phyloP scores from a whole-genome alignment of 306 rosid species.

The Lathyrus aphaca region DNA sequence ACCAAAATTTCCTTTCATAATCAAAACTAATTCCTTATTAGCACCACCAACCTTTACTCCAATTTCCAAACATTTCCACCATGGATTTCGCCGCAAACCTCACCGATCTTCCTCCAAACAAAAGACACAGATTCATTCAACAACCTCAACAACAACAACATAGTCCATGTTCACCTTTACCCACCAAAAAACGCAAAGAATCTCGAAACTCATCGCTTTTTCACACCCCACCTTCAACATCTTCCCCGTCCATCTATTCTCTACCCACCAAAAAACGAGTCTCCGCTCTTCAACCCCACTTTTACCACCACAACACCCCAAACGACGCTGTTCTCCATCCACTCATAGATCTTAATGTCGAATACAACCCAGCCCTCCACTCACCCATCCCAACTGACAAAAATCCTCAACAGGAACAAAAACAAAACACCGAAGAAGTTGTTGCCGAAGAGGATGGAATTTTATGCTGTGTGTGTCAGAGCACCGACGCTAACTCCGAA shows the following conservation, averaged over 20 bases:
- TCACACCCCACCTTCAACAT: slow-evolving; percentile 1
- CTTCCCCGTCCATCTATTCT: slow-evolving; percentile 38
- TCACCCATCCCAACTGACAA: slow-evolving; percentile 3
- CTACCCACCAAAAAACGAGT: slow-evolving; percentile 86
- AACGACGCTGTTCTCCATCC: slow-evolving; percentile 3
- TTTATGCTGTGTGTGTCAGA: slow-evolving; percentile 69
- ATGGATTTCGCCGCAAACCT: slow-evolving; percentile 57
- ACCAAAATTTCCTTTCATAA: slow-evolving; percentile 15
- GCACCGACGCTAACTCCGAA: slow-evolving; percentile 76
- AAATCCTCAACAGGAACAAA: not conserved
- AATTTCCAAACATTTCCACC: not conserved
- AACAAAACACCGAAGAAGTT: not conserved
- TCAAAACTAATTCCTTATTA: not conserved
- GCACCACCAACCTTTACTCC: not conserved
- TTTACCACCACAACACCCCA: not conserved
- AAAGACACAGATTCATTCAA: slow-evolving; percentile 61
- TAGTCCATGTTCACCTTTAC: slow-evolving; percentile 41
- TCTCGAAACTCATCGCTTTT: slow-evolving; percentile 41
- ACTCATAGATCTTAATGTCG: slow-evolving; percentile 62
- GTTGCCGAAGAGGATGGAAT: slow-evolving; percentile 51
- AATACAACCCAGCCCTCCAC: slow-evolving; percentile 44
- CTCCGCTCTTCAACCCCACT: slow-evolving; percentile 51
- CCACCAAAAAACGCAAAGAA: slow-evolving; percentile 61
- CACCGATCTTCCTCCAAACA: slow-evolving; percentile 65
- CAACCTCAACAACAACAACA: slow-evolving; percentile 37